These are phyloP conservation scores for Cladosporium sp. DNA, from an alignment of 2,329 filamentous ascomycete species.

Conservation along the genomic window DNA sequence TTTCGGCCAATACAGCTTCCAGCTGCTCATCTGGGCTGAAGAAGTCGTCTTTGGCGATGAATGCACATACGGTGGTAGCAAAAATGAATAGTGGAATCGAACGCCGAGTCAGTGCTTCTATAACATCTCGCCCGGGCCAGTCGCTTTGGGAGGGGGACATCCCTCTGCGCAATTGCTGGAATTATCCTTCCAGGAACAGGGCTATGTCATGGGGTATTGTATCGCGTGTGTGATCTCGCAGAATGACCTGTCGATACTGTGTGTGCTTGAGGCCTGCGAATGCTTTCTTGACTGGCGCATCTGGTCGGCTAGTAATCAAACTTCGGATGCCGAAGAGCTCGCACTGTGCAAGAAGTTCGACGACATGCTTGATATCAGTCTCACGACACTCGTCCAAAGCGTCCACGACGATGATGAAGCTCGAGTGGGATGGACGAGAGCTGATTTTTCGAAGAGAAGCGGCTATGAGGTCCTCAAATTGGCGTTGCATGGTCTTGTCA, in stretches of 20 bases:
- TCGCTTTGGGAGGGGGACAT: no score
- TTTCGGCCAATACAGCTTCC: no score
- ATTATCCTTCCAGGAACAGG: no score
- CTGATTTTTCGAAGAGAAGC: constrained; percentile 15
- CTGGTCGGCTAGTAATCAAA: background rate
- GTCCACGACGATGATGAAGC: constrained; percentile 29
- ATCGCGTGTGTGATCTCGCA: no score
- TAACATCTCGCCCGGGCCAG: no score
- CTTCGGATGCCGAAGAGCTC: background rate
- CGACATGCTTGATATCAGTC: background rate
- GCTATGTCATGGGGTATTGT: no score
- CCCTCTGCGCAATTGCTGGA: no score
- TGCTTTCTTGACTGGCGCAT: background rate
- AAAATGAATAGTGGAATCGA: background rate
- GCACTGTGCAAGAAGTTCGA: background rate
- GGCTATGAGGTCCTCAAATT: constrained; percentile 22
- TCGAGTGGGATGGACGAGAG: no score
- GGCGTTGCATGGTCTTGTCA: background rate
- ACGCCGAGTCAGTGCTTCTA: background rate
- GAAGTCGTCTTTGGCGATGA: background rate
- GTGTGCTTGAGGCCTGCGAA: background rate
- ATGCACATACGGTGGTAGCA: background rate
- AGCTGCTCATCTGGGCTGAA: background rate
- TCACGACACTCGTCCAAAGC: constrained; percentile 36
- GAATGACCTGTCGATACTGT: background rate